Base-by-base conservation (phyloP, 1,139 yeast genomes). In the Pichia sp. region DNA sequence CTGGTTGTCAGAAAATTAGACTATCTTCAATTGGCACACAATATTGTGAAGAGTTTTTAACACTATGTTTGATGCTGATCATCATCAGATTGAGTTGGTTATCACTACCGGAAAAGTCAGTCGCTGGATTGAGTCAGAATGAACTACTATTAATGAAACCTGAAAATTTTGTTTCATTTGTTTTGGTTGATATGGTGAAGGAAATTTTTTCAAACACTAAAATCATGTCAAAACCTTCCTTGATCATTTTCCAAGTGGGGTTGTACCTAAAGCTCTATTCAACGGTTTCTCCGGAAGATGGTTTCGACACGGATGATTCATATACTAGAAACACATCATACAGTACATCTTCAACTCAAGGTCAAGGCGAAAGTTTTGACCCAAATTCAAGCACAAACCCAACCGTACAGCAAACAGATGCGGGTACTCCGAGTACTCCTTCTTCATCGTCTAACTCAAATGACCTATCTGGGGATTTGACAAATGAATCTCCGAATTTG, bases 21-120 rank as follows among this genome's bases (percentile, higher is more conserved):
- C 55, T 69, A 17, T 45, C 59, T 3, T 59, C 66, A 17, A 61
- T 67, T 45, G 70, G 70, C 9, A 60, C 66, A n/a, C 67, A 67
- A 52, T 69, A 68, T 56, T 64, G 70, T 58, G 73, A 70, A 49
- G 73, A 69, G 47, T 69, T 70, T 51, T 58, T 69, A 49, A 67
- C 54, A 9, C 58, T 78, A 16, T 80, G 82, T 48, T 72, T 79
- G 5, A 61, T 77, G 50, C 66, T 79, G 40, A 72, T 80, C n/a
- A 73, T 80, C 12, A 61, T 79, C 45, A 70, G 84, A 59, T 61
- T 80, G 24, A 73, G 80, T 36, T 79, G 82, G 79, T 64, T 77
- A 51, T 75, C 82, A 0, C 62, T 78, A 51, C 82, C 83, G 1
- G 60, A 59, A 7, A 60, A 59, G 7, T 49, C 55, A n/a, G 34